A percentile compares a stretch with the other conserved stretches of the same genome.
These are phyloP conservation scores for Diaporthe longicolla DNA, from an alignment of 2,329 filamentous ascomycete species.

Conservation along the genomic window DNA sequence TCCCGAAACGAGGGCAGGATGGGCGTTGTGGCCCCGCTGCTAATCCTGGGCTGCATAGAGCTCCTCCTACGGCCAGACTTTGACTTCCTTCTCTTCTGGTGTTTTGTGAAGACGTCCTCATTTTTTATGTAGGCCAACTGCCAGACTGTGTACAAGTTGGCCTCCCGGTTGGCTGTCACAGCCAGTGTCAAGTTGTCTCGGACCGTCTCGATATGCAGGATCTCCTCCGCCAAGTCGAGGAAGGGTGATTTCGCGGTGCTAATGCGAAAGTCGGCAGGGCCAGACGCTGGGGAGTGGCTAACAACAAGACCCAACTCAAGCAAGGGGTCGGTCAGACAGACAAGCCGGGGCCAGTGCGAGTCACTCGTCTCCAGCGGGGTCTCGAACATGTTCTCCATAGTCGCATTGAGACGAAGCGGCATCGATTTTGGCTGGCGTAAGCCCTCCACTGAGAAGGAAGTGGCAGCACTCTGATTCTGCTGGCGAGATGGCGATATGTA, in stretches of 20 bases:
- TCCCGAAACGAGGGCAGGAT: constrained; percentile 77
- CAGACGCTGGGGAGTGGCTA: constrained; percentile 63
- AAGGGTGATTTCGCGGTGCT: constrained; percentile 64
- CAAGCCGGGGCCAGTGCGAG: constrained; percentile 80
- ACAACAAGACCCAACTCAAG: constrained; percentile 89
- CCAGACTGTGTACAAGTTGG: constrained; percentile 87
- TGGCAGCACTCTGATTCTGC: constrained; percentile 57
- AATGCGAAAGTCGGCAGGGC: constrained; percentile 55
- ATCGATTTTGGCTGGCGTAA: constrained; percentile 69
- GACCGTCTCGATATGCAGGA: constrained; percentile 83
- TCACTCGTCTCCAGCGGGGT: constrained; percentile 65
- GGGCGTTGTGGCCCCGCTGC: constrained; percentile 84
- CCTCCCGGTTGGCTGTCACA: constrained; percentile 84
- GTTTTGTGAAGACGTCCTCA: constrained; percentile 68
- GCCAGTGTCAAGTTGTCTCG: constrained; percentile 76
- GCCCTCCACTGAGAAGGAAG: constrained; percentile 70
- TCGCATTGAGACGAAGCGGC: constrained; percentile 66
- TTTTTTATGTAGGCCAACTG: constrained; percentile 82
- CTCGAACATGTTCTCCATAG: constrained; percentile 72
- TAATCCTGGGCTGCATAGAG: constrained; percentile 76
- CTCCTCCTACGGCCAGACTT: constrained; percentile 69
- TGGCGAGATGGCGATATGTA: constrained; percentile 69
- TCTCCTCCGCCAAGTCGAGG: constrained; percentile 83
- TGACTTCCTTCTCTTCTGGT: constrained; percentile 61
- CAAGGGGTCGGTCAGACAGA: constrained; percentile 87